phyloP scores from a whole-genome alignment of 1,139 yeast genomes.

The Blastobotrys capitulatus region DNA sequence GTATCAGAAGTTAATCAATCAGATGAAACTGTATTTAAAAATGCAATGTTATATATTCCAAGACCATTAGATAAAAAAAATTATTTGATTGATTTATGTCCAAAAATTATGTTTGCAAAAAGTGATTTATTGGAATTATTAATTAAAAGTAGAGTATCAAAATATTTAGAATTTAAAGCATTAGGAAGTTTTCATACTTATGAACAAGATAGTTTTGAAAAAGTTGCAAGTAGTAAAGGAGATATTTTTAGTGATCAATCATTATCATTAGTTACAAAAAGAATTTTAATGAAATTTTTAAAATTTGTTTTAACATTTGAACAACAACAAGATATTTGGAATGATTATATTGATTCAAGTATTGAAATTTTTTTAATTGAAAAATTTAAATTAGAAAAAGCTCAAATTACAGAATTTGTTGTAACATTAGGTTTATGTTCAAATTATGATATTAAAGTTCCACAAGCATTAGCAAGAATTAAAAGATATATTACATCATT shows the following conservation, averaged over 20 bases:
- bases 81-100: constrained; percentile 85
- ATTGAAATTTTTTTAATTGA: constrained; percentile 53
- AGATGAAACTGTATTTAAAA: constrained; percentile 21
- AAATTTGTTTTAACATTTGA: constrained; percentile 80
- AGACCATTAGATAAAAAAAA: constrained; percentile 51
- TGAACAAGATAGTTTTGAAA: constrained; percentile 85
- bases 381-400: constrained; percentile 63
- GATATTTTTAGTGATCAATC: constrained; percentile 91
- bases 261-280: constrained; percentile 66
- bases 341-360: constrained; percentile 50
- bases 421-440: constrained; percentile 76
- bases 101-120: constrained; percentile 81
- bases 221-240: constrained; percentile 75
- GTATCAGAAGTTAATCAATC: constrained; percentile 49
- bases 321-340: constrained; percentile 45
- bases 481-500: constrained; percentile 80
- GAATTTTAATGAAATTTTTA: constrained; percentile 86
- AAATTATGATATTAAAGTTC: constrained; percentile 48
- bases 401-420: constrained; percentile 77
- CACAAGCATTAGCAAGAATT: constrained; percentile 72
- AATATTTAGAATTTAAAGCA: constrained; percentile 89
- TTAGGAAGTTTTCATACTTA: constrained; percentile 83
- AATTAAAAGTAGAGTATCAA: constrained; percentile 78
- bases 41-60: constrained; percentile 57
- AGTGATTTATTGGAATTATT: constrained; percentile 76